Evolutionary conservation across 2,329 filamentous ascomycete genomes (phyloP).

Genomic region (Bipolaris cookei): DNA sequence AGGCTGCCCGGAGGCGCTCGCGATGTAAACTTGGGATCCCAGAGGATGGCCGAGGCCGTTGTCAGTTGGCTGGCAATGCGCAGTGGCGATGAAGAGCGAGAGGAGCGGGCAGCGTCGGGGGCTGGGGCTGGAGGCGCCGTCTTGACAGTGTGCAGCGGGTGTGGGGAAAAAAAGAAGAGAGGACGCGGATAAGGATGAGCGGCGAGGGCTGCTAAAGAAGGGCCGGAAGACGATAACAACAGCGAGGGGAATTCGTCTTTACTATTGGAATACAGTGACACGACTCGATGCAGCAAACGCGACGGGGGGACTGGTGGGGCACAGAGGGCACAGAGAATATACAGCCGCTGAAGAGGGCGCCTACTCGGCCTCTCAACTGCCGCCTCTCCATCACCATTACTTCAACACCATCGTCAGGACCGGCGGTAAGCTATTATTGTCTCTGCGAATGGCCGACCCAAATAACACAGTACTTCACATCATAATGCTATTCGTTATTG

Average conservation of each 20-base stretch:
- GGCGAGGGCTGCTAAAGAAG: slow-evolving; percentile 4
- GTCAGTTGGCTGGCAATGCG: slow-evolving; percentile 55
- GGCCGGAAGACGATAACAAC: slow-evolving; percentile 6
- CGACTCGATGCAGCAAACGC: slow-evolving; percentile 10
- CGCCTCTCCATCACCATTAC: background rate
- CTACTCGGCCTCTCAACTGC: slow-evolving; percentile 14
- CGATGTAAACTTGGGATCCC: slow-evolving; percentile 56
- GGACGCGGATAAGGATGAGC: background rate
- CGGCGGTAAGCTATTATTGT: too few species aligned
- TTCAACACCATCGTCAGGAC: background rate
- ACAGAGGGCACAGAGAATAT: background rate
- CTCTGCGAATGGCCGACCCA: too few species aligned
- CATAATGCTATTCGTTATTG: background rate
- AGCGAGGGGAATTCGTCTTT: slow-evolving; percentile 6
- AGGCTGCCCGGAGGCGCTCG: slow-evolving; percentile 55
- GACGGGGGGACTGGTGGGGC: slow-evolving; percentile 22
- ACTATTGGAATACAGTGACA: slow-evolving; percentile 5
- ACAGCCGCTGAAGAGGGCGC: slow-evolving; percentile 6
- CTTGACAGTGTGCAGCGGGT: slow-evolving; percentile 8
- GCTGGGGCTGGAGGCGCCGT: slow-evolving; percentile 24
- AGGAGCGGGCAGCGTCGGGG: slow-evolving; percentile 11
- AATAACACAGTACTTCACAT: background rate
- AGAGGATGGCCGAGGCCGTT: slow-evolving; percentile 58
- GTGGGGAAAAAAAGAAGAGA: background rate
- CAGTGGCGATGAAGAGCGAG: slow-evolving; percentile 32